Percentiles rank a stretch among this genome's conserved stretches.
These are phyloP conservation scores for Macadamia tetraphylla DNA, from an alignment of 164 flowering plant species.

Conservation along the genomic window DNA sequence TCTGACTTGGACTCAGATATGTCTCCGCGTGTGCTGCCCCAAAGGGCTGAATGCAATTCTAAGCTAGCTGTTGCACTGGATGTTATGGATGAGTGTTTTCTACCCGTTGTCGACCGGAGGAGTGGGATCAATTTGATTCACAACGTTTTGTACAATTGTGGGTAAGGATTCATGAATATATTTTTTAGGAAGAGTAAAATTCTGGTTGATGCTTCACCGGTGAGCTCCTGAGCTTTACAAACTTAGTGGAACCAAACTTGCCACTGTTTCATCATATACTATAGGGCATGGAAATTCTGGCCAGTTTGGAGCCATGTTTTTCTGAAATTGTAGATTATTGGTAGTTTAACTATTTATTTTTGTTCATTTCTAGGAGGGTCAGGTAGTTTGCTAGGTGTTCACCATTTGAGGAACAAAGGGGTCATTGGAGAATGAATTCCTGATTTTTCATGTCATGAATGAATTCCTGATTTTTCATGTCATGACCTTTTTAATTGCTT, in stretches of 20 bases:
- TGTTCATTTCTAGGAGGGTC: no score
- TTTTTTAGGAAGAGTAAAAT: background rate
- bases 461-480: no score
- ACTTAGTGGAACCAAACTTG: no score
- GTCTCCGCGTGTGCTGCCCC: conserved; percentile 34
- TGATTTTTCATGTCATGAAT: no score
- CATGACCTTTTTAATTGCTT: no score
- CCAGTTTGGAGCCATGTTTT: background rate
- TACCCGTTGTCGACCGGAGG: conserved; percentile 81
- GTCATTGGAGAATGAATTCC: no score
- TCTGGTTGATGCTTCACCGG: background rate
- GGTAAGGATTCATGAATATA: conserved; percentile 46
- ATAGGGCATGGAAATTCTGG: no score
- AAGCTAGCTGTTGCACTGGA: conserved; percentile 84
- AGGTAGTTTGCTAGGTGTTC: no score
- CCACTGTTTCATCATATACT: no score
- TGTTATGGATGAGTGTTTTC: conserved; percentile 94
- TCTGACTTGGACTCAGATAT: conserved; percentile 42
- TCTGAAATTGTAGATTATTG: no score
- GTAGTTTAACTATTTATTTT: no score
- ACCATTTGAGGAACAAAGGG: no score
- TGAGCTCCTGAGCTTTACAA: background rate
- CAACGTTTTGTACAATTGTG: conserved; percentile 75
- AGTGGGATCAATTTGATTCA: conserved; percentile 72
- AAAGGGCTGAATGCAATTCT: conserved; percentile 80